These are phyloP conservation scores for Ramalina peruviana DNA, from an alignment of 495 filamentous ascomycete species.

Conservation along the genomic window DNA sequence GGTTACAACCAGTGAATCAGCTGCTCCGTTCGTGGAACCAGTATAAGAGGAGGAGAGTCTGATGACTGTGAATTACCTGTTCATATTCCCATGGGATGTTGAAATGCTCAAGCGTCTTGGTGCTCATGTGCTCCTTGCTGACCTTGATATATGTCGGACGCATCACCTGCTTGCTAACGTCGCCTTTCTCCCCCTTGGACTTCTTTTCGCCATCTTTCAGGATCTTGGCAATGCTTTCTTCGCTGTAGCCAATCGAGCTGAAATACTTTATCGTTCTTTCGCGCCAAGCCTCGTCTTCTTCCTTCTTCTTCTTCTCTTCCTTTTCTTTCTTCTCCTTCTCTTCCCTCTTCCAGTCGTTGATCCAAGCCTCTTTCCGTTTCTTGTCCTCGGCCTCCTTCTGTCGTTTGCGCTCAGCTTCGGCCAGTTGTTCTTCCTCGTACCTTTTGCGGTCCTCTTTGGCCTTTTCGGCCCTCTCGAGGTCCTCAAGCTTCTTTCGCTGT, in stretches of 20 bases:
- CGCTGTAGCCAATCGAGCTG: constrained; percentile 9
- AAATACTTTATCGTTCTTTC: constrained; percentile 8
- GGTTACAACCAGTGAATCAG: constrained; percentile 14
- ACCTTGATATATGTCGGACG: constrained; percentile 37
- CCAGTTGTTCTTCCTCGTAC: constrained; percentile 11
- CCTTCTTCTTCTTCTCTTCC: constrained; percentile 15
- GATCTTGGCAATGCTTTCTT: constrained; percentile 12
- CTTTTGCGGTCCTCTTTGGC: constrained; percentile 12
- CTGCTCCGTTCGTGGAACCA: neutral
- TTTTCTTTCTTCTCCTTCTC: constrained; percentile 12
- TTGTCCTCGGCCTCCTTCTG: constrained; percentile 1
- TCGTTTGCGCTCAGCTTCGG: constrained; percentile 1
- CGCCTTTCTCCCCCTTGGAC: neutral
- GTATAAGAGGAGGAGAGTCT: neutral
- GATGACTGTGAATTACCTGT: constrained; percentile 5
- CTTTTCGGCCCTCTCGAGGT: constrained; percentile 6
- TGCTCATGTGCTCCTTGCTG: constrained; percentile 36
- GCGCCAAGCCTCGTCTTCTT: constrained; percentile 9
- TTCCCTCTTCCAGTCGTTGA: constrained; percentile 11
- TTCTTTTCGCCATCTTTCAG: constrained; percentile 4
- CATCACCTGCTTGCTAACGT: constrained; percentile 12
- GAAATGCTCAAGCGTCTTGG: constrained; percentile 33
- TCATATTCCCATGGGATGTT: constrained; percentile 36
- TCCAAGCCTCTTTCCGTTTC: constrained; percentile 2
- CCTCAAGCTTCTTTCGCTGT: constrained; percentile 6